phyloP scores from a whole-genome alignment of 257 asterid genomes.

The Solanum paucissectum region DNA sequence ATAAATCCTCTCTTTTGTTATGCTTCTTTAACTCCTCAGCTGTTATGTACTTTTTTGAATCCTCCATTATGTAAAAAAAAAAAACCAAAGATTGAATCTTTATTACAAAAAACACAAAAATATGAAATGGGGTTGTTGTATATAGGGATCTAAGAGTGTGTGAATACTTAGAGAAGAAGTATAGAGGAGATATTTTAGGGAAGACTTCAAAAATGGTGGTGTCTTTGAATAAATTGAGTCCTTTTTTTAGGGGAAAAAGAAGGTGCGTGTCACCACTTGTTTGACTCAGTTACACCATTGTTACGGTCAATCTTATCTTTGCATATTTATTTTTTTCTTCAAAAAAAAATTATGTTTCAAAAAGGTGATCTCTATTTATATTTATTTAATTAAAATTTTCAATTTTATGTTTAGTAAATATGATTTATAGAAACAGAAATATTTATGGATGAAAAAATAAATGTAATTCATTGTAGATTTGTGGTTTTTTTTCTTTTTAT shows the following conservation, averaged over 20 bases:
- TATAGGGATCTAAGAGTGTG: not conserved
- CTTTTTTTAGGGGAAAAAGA: not conserved
- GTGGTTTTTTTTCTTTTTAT: no score
- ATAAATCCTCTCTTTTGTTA: slow-evolving; percentile 18
- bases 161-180: not conserved
- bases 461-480: no score
- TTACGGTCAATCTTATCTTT: not conserved
- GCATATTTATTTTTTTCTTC: not conserved
- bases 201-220: not conserved
- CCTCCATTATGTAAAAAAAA: not conserved
- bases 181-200: not conserved
- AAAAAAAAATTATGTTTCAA: no score
- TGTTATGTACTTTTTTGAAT: slow-evolving; percentile 18
- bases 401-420: not conserved
- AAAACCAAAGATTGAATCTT: not conserved
- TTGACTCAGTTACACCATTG: not conserved
- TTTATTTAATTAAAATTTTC: not conserved
- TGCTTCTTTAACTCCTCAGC: slow-evolving; percentile 26
- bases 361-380: not conserved
- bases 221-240: not conserved
- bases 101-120: not conserved
- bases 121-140: not conserved
- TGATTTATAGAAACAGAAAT: no score
- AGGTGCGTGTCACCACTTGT: not conserved
- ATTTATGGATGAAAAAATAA: no score